These are phyloP conservation scores for Rhodotorula toruloides DNA, from an alignment of 768 basidiomycete genomes.

Conservation along the genomic window DNA sequence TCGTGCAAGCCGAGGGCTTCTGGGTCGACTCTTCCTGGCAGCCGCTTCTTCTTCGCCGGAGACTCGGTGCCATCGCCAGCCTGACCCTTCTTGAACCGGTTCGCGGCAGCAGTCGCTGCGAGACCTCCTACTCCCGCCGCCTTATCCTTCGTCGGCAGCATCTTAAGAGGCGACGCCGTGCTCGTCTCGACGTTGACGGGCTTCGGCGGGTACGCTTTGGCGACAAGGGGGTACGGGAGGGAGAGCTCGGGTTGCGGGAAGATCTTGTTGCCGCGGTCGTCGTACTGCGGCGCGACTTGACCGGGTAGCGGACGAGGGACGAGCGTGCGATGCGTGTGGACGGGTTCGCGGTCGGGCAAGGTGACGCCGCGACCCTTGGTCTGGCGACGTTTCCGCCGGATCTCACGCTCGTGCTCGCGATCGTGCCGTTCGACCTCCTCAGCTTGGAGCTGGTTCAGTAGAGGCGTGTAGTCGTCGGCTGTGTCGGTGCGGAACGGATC, in stretches of 20 bases:
- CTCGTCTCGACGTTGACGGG: constrained; percentile 53
- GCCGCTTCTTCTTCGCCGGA: neutral
- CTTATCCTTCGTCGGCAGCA: constrained; percentile 15
- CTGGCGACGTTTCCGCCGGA: constrained; percentile 69
- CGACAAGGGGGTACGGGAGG: constrained; percentile 42
- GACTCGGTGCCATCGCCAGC: neutral
- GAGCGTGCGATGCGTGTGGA: constrained; percentile 81
- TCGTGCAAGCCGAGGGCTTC: constrained; percentile 27
- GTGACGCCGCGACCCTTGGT: constrained; percentile 74
- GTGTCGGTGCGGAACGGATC: constrained; percentile 67
- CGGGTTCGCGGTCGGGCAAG: constrained; percentile 86
- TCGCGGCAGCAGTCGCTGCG: constrained; percentile 48
- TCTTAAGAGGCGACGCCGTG: constrained; percentile 52
- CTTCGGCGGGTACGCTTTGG: constrained; percentile 22
- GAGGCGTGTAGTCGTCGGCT: constrained; percentile 73
- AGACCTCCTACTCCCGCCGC: constrained; percentile 48
- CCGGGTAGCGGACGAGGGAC: constrained; percentile 60
- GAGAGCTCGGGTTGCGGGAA: constrained; percentile 42
- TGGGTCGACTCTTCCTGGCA: neutral
- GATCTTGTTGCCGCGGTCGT: constrained; percentile 32
- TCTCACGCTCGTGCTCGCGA: constrained; percentile 88
- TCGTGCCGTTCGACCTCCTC: constrained; percentile 84
- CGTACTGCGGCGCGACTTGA: constrained; percentile 47
- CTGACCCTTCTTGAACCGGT: constrained; percentile 1
- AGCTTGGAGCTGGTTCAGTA: constrained; percentile 81